Percentiles rank a stretch among this genome's conserved stretches.
These are phyloP conservation scores for Spinellus fusiger DNA, from an alignment of 192 early-diverging fungal genomes.

Conservation along the genomic window DNA sequence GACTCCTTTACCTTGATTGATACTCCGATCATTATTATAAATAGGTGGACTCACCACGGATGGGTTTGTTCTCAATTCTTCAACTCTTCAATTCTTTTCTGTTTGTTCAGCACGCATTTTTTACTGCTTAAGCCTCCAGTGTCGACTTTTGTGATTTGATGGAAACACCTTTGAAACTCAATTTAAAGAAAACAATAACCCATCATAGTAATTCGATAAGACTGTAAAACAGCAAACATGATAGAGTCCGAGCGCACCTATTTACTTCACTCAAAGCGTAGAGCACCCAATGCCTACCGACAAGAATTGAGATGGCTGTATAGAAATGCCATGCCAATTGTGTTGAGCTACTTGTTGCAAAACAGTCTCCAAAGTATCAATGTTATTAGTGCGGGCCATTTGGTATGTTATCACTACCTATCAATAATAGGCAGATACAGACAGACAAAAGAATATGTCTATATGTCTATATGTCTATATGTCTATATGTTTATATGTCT, in stretches of 20 bases:
- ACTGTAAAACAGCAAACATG: not conserved
- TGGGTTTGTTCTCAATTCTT: too few species aligned
- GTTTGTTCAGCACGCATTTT: not conserved
- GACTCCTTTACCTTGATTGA: too few species aligned
- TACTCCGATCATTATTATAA: too few species aligned
- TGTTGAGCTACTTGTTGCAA: slow-evolving; percentile 60
- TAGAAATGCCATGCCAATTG: slow-evolving; percentile 44
- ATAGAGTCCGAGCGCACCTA: not conserved
- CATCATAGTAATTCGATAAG: not conserved
- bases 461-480: not conserved
- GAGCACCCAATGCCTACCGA: not conserved
- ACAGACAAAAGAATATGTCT: not conserved
- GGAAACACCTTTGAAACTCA: not conserved
- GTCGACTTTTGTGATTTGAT: not conserved
- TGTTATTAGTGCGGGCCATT: slow-evolving; percentile 61
- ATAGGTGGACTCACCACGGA: too few species aligned
- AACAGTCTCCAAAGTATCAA: slow-evolving; percentile 58
- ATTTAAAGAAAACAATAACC: not conserved
- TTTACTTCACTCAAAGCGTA: not conserved
- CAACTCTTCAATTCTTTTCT: not conserved
- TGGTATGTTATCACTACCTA: slow-evolving; percentile 30
- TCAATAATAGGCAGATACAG: not conserved
- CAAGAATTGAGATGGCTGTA: slow-evolving; percentile 26
- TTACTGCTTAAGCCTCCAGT: not conserved
- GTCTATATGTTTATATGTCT: not conserved